These are phyloP conservation scores for Limonium bicolor DNA, from an alignment of 148 eudicot species.

Conservation along the genomic window DNA sequence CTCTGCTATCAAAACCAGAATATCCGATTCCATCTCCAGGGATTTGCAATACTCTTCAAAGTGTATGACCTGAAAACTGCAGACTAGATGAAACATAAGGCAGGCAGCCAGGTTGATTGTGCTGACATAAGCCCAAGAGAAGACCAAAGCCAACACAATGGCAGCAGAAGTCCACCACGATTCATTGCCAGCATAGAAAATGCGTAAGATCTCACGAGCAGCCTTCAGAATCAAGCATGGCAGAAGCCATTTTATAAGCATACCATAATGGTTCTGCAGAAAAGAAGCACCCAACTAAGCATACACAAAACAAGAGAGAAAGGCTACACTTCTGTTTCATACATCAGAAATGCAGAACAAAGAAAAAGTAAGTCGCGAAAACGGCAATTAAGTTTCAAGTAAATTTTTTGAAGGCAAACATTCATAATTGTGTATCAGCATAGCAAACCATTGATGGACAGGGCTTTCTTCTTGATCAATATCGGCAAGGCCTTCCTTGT, in stretches of 20 bases:
- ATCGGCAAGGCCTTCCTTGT: too few species aligned
- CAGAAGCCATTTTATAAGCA: conserved; percentile 32
- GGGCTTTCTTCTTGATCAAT: too few species aligned
- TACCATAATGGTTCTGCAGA: conserved; percentile 32
- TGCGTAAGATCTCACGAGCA: conserved; percentile 47
- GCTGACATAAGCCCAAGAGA: conserved; percentile 59
- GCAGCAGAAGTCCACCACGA: conserved; percentile 44
- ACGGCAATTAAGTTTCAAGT: too few species aligned
- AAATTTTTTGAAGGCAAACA: too few species aligned
- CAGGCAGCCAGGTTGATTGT: conserved; percentile 44
- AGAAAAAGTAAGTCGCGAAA: too few species aligned
- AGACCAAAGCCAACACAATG: conserved; percentile 21
- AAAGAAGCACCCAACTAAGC: too few species aligned
- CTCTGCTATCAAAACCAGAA: conserved; percentile 39
- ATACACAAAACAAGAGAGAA: too few species aligned
- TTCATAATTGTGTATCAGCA: too few species aligned
- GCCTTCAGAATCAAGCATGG: conserved; percentile 50
- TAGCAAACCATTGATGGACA: too few species aligned
- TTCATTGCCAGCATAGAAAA: conserved; percentile 23
- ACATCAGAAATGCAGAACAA: too few species aligned
- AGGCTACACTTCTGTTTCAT: too few species aligned
- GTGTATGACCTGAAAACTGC: conserved; percentile 75
- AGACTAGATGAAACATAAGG: conserved; percentile 59
- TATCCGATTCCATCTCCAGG: conserved; percentile 48
- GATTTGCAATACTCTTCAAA: conserved; percentile 62